Conservation (phyloP, 2,329 filamentous ascomycete species). For the Didymellaceae sp. region DNA sequence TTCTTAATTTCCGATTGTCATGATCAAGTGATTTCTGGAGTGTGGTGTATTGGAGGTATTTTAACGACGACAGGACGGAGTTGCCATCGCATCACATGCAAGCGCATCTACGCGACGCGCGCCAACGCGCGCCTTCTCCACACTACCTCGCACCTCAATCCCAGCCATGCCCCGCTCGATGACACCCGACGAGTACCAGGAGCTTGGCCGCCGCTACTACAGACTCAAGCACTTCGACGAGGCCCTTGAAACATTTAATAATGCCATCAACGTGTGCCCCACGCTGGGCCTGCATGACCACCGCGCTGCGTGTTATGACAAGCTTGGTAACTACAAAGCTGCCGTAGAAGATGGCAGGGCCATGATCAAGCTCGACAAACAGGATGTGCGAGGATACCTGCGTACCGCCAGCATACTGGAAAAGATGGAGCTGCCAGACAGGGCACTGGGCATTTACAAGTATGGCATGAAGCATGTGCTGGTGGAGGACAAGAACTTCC, state of each 20-base stretch:
- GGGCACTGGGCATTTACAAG: constrained; percentile 63
- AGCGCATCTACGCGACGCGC: neutral
- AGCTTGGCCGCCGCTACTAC: constrained; percentile 46
- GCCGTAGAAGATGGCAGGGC: constrained; percentile 64
- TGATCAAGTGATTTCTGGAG: neutral
- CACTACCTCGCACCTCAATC: neutral
- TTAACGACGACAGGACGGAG: neutral
- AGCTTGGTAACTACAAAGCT: constrained; percentile 56
- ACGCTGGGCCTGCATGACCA: constrained; percentile 57
- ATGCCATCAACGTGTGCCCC: constrained; percentile 39
- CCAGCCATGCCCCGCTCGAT: constrained; percentile 37
- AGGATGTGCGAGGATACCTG: constrained; percentile 64
- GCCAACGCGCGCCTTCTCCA: neutral
- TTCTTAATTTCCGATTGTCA: neutral
- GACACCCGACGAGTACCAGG: constrained; percentile 44
- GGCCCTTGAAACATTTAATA: constrained; percentile 43
- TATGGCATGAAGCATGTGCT: constrained; percentile 63
- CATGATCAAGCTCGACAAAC: constrained; percentile 60
- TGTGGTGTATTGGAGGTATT: neutral
- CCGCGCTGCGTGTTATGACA: constrained; percentile 62
- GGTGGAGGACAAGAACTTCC: constrained; percentile 43
- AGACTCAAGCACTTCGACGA: constrained; percentile 46
- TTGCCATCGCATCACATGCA: constrained; percentile 1
- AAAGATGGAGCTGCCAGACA: constrained; percentile 58
- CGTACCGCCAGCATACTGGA: constrained; percentile 59